Base-by-base conservation (phyloP, 148 eudicot species). In the Vaccinium darrowii region DNA sequence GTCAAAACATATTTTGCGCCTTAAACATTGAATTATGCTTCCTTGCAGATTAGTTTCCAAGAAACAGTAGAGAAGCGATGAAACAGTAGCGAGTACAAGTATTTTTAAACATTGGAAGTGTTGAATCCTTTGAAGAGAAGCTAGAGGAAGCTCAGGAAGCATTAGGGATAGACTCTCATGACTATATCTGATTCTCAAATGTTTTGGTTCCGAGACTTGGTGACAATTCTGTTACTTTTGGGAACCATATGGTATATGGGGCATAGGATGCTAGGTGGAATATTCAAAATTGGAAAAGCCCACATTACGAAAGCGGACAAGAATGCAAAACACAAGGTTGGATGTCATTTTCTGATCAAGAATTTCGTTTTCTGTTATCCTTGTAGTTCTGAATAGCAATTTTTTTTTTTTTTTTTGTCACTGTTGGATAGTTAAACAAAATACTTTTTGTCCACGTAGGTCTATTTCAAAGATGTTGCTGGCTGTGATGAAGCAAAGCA, bases 1-100 rank as follows among this genome's bases (percentile, higher is more conserved):
- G 21, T 85, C 33, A 21, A 3, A 65, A 60, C 67, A 33, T 73
- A 36, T n/a, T 69, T 69, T 81, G 76, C 57, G 43, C 39, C 36
- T 87, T 71, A 56, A 33, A 69, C 43, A 53, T 63, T 56, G 78
- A 56, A 58, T 33, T 87, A 56, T 79, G 7, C 57, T 54, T 52
- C 10, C 71, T 77, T 87, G 90, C 98, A 95, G 98, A 95, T 94
- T 84, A 95, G 98, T 90, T 95, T 95, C 88, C 98, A 95, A 87
- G 98, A 95, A 33, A 1, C 3, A 33, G 36, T 33, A 33, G 36
- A 33, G 36, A 33, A 33, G 36, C 36, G 2, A 33, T 33, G 90
- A 52, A 89, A 87, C 62, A 65, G 85, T 8, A 86, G 92, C 88
- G 95, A 92, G 43, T 93, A 91, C 67, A 94, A 93, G 80, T 95